phyloP scores from a whole-genome alignment of 1,139 yeast genomes.

The Geotrichum siamense region DNA sequence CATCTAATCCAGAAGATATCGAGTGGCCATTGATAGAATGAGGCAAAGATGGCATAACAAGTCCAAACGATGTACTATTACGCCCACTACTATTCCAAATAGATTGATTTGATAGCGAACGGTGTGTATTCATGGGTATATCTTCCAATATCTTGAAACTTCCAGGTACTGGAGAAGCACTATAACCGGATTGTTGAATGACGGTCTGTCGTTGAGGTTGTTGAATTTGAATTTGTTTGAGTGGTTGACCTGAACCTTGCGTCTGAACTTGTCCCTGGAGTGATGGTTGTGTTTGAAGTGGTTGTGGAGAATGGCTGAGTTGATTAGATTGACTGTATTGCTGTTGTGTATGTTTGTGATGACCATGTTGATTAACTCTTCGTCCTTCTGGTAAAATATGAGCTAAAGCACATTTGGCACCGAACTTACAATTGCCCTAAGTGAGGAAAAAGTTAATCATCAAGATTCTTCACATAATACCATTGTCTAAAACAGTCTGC shows the following conservation, averaged over 20 bases:
- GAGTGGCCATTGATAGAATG: slow-evolving; percentile 1
- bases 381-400: slow-evolving; percentile 86
- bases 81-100: slow-evolving; percentile 7
- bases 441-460: neutral
- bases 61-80: slow-evolving; percentile 9
- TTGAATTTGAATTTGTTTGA: neutral
- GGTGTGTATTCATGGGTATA: slow-evolving; percentile 2
- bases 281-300: slow-evolving; percentile 10
- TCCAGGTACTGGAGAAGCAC: neutral
- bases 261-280: slow-evolving; percentile 12
- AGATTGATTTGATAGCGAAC: slow-evolving; percentile 9
- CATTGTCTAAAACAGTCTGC: neutral
- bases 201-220: neutral
- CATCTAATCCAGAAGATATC: slow-evolving; percentile 24
- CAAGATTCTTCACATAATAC: neutral
- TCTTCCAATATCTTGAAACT: neutral
- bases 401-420: slow-evolving; percentile 86
- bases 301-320: slow-evolving; percentile 3
- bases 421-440: slow-evolving; percentile 84
- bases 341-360: slow-evolving; percentile 13
- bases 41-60: slow-evolving; percentile 14
- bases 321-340: too few relatives aligned
- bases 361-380: slow-evolving; percentile 49
- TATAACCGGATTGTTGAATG: neutral
- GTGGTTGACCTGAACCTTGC: slow-evolving; percentile 7